Evolutionary conservation across 1,284 basidiomycete genomes (phyloP).

Genomic region (Cutaneotrichosporon daszewskae): DNA sequence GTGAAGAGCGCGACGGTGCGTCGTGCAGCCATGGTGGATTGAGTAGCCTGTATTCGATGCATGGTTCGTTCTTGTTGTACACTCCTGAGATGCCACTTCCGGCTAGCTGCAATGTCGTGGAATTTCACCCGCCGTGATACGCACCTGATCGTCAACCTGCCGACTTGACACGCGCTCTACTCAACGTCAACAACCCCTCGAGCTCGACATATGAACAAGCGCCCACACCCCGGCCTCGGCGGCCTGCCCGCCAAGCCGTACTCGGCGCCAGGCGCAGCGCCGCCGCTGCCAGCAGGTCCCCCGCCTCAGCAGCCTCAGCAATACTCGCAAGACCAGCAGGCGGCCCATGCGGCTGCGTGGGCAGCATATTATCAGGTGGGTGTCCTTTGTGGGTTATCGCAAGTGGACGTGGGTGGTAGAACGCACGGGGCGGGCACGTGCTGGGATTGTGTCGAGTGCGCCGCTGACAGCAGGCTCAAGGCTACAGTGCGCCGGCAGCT

Average conservation of each 20-base stretch:
- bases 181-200: conserved; percentile 90
- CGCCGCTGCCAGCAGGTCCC: conserved; percentile 40
- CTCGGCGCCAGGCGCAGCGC: conserved; percentile 50
- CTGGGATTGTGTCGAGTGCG: not conserved
- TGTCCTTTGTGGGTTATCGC: not conserved
- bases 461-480: conserved; percentile 4
- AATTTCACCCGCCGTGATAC: too few species aligned
- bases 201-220: conserved; percentile 50
- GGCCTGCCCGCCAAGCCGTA: conserved; percentile 33
- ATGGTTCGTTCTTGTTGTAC: too few species aligned
- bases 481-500: conserved; percentile 4
- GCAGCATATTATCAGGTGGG: conserved; percentile 45
- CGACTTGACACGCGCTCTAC: too few species aligned
- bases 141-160: too few species aligned
- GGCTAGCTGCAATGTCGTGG: too few species aligned
- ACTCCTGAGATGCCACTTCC: too few species aligned
- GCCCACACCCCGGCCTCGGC: conserved; percentile 19
- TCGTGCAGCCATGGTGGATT: too few species aligned
- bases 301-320: conserved; percentile 44
- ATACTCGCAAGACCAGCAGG: conserved; percentile 21
- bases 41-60: too few species aligned
- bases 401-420: too few species aligned
- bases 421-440: too few species aligned
- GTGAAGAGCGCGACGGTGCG: too few species aligned
- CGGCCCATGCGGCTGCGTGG: conserved; percentile 43